Conservation (phyloP, 768 basidiomycete genomes). For the Amanita thiersii region DNA sequence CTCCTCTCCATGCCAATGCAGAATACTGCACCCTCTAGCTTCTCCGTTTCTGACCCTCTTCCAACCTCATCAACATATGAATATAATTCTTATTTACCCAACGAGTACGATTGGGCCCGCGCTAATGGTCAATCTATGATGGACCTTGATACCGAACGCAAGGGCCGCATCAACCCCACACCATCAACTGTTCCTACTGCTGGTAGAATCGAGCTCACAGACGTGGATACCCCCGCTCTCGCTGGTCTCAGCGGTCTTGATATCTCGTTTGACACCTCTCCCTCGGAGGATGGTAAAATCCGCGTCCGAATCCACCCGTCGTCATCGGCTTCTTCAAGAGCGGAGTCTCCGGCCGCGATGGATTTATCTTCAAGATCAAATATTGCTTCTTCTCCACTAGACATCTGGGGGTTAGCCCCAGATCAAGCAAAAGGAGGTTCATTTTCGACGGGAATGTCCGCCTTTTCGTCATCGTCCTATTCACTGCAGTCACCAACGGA, state of each 20-base stretch:
- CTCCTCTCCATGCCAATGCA: conserved; percentile 63
- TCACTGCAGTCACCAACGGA: conserved; percentile 28
- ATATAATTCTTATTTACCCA: conserved; percentile 38
- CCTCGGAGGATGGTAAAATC: conserved; percentile 61
- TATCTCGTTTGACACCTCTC: conserved; percentile 64
- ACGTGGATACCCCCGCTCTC: conserved; percentile 38
- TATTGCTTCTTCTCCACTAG: conserved; percentile 16
- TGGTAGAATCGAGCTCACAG: conserved; percentile 53
- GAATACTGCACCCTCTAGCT: conserved; percentile 42
- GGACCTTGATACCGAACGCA: conserved; percentile 37
- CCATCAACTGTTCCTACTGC: conserved; percentile 22
- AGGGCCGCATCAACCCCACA: conserved; percentile 21
- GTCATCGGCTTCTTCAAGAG: conserved; percentile 35
- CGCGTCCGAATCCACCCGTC: conserved; percentile 66
- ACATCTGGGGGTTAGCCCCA: conserved; percentile 16
- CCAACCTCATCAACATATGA: conserved; percentile 42
- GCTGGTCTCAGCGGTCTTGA: conserved; percentile 50
- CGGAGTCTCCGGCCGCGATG: conserved; percentile 22
- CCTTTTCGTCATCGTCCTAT: conserved; percentile 30
- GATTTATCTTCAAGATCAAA: conserved; percentile 14
- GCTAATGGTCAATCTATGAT: conserved; percentile 30
- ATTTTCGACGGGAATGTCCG: conserved; percentile 13
- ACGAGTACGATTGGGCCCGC: conserved; percentile 49
- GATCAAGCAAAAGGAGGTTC: conserved; percentile 7
- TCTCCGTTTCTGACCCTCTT: conserved; percentile 27